Evolutionary conservation across 1,284 basidiomycete genomes (phyloP).

Genomic region (Pterula multifida): DNA sequence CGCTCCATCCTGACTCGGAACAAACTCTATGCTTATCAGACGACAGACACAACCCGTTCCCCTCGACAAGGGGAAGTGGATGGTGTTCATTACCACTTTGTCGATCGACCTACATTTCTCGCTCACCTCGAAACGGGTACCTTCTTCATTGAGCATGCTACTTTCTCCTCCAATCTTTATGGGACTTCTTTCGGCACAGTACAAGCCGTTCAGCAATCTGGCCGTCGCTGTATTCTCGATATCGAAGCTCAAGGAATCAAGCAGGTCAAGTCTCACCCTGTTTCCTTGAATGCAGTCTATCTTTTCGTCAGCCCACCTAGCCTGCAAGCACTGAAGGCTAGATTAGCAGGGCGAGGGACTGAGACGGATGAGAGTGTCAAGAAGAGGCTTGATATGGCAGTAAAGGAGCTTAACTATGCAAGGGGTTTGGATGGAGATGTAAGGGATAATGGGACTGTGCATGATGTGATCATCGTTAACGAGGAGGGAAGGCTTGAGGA

Average conservation of each 20-base stretch:
- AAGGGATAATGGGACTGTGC: conserved; percentile 21
- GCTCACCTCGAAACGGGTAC: conserved; percentile 49
- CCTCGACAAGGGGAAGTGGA: conserved; percentile 78
- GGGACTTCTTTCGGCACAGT: conserved; percentile 78
- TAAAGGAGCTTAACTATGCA: conserved; percentile 82
- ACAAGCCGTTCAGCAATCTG: conserved; percentile 41
- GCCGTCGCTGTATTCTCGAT: conserved; percentile 83
- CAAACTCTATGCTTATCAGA: conserved; percentile 10
- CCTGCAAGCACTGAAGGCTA: conserved; percentile 49
- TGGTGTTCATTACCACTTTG: conserved; percentile 75
- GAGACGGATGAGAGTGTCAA: conserved; percentile 69
- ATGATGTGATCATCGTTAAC: conserved; percentile 87
- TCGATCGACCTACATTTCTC: conserved; percentile 47
- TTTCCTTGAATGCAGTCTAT: conserved; percentile 67
- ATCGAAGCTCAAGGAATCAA: conserved; percentile 97
- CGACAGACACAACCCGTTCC: conserved; percentile 79
- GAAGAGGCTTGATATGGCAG: conserved; percentile 72
- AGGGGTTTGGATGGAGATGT: conserved; percentile 36
- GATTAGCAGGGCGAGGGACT: conserved; percentile 76
- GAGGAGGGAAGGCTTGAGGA: conserved; percentile 63
- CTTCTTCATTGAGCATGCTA: conserved; percentile 61
- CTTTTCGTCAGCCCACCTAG: conserved; percentile 91
- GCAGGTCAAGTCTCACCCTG: conserved; percentile 28
- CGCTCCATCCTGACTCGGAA: conserved; percentile 7
- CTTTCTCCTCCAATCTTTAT: conserved; percentile 90